Evolutionary conservation across 345 rosid genomes (phyloP), one percentile per base, ranked within the genome.

Genomic region (Gynandropsis gynandra): DNA sequence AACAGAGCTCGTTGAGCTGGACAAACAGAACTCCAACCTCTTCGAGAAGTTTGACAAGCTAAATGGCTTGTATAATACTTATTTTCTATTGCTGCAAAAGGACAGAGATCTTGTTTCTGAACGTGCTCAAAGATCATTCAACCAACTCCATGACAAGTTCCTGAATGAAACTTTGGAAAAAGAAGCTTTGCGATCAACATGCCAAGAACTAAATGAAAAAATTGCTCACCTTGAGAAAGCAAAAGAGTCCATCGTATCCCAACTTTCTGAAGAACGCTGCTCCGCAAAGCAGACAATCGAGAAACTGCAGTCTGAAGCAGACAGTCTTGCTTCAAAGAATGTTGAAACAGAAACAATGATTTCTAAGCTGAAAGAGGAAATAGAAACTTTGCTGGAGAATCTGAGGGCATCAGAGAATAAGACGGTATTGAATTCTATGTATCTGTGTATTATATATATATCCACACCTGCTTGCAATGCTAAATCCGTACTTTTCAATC

Each of bases 231-330:
- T 80, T 58, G 73, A 77, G 75, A 77, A 76, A 64, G 78, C 64
- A 48, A 79, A 75, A 29, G 80, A 78, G 64, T 62, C 75, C 38
- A 47, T 73, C n/a, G 58, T 40, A 59, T 71, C 73, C 40, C 75
- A 79, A 58, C 77, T 77, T 59, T 68, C 78, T 11, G 79, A 73
- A 63, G 85, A 76, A 54, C 50, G 79, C 58, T 69, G 35, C 39
- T 49, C 71, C 48, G 69, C 98, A 50, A 64, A 56, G 62, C 79
- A 75, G 68, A 77, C 67, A 59, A 79, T 87, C 49, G 74, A 54
- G 59, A 65, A 38, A 32, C 66, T 87, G 68, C 82, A 87, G 66
- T 63, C 78, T 39, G 95, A 87, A 72, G 80, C 81, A 38, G 76
- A 80, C 65, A 60, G 17, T 38, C 70, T 87, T 27, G 67, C 68